A percentile compares a stretch with the other conserved stretches of the same genome.
Evolutionary conservation across 2,329 filamentous ascomycete species (phyloP).

Genomic region (Aspergillus brunneoviolaceus): DNA sequence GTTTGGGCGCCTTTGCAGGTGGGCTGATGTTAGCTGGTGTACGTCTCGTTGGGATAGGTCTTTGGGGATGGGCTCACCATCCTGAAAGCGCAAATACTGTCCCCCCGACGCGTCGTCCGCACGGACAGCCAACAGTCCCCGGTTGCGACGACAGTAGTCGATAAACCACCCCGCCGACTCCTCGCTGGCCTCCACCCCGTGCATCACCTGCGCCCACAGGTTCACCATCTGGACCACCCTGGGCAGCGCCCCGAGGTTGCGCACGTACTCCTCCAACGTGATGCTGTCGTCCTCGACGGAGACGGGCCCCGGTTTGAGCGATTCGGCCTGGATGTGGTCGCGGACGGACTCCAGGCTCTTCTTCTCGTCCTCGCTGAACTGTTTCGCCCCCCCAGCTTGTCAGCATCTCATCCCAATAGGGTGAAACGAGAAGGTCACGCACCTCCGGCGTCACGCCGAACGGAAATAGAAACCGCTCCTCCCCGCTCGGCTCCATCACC

Average conservation of each 20-base stretch:
- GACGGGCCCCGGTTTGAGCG: conserved; percentile 24
- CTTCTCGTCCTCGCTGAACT: conserved; percentile 36
- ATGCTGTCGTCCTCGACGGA: conserved; percentile 32
- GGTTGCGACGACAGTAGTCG: conserved; percentile 40
- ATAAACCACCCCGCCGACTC: conserved; percentile 41
- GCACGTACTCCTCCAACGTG: conserved; percentile 37
- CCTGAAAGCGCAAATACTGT: conserved; percentile 35
- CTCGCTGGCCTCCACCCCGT: conserved; percentile 38
- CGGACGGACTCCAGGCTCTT: conserved; percentile 34
- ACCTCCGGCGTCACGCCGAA: conserved; percentile 36
- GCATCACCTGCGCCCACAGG: conserved; percentile 41
- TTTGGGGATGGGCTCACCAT: conserved; percentile 9
- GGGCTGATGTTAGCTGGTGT: not conserved
- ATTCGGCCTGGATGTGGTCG: conserved; percentile 38
- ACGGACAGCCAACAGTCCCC: conserved; percentile 36
- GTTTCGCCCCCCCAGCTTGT: not conserved
- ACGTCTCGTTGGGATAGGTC: no score
- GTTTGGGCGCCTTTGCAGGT: conserved; percentile 7
- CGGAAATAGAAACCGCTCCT: conserved; percentile 23
- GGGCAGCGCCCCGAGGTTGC: conserved; percentile 30
- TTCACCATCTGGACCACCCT: conserved; percentile 38
- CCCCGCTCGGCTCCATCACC: conserved; percentile 27
- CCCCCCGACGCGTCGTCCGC: conserved; percentile 39
- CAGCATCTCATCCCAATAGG: no score
- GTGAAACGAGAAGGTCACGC: not conserved